phyloP scores from a whole-genome alignment of 441 rosid genomes.

The Breynia disticha region DNA sequence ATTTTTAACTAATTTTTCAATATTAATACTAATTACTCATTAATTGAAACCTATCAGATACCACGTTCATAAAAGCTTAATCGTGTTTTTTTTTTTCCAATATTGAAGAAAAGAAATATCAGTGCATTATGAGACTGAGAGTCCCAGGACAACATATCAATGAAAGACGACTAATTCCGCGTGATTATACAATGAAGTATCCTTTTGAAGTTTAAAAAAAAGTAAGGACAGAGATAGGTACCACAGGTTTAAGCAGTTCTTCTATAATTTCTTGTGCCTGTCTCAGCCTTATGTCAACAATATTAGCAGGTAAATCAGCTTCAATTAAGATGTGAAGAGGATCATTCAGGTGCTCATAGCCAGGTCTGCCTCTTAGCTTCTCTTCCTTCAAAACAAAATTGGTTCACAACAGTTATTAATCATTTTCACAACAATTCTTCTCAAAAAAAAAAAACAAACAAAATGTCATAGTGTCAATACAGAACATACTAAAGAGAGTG shows the following conservation, averaged over 20 bases:
- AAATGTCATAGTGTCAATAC: no score
- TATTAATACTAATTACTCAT: no score
- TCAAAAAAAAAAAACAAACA: background rate
- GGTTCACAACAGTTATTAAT: background rate
- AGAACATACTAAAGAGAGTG: background rate
- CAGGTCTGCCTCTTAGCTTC: constrained; percentile 83
- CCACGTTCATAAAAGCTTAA: no score
- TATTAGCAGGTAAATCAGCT: constrained; percentile 79
- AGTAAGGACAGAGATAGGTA: constrained; percentile 17
- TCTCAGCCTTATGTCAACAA: constrained; percentile 74
- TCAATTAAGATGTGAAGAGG: constrained; percentile 92
- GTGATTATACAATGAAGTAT: background rate
- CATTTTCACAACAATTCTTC: background rate
- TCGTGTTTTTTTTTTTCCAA: no score
- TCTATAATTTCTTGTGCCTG: constrained; percentile 96
- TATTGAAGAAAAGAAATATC: no score
- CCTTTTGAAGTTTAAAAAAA: background rate
- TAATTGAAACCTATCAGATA: no score
- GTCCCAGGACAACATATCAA: no score
- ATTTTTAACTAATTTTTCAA: no score
- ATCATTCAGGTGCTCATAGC: constrained; percentile 91
- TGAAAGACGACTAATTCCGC: no score
- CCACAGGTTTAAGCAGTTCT: constrained; percentile 96
- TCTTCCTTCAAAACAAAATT: constrained; percentile 54
- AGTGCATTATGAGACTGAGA: no score